Evolutionary conservation across 2,329 filamentous ascomycete species (phyloP).

Genomic region (Colletotrichum sp.): DNA sequence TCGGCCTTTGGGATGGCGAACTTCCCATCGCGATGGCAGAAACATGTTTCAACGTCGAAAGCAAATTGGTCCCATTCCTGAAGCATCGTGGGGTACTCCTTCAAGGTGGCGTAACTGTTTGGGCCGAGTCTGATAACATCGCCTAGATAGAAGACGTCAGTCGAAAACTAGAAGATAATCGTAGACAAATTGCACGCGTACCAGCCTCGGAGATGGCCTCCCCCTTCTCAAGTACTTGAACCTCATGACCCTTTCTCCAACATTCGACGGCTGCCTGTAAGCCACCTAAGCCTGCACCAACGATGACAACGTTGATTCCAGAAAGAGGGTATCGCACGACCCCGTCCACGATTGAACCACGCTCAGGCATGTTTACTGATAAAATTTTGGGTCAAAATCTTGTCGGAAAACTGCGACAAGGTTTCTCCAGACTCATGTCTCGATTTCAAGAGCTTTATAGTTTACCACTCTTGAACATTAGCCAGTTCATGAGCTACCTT

Average conservation of each 20-base stretch:
- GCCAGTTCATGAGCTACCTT: background rate
- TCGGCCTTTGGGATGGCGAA: background rate
- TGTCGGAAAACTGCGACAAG: background rate
- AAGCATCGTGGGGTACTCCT: background rate
- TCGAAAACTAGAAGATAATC: rapidly evolving
- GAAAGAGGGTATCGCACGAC: background rate
- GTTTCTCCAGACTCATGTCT: background rate
- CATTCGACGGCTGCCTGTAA: constrained; percentile 20
- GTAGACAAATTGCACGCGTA: background rate
- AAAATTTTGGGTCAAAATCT: rapidly evolving
- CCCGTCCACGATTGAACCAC: background rate
- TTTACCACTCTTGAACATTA: background rate
- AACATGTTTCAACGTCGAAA: background rate
- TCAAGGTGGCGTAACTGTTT: background rate
- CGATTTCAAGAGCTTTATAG: background rate
- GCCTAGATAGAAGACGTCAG: background rate
- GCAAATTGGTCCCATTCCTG: background rate
- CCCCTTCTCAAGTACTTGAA: constrained; percentile 18
- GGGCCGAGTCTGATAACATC: background rate
- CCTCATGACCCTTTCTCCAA: constrained; percentile 22
- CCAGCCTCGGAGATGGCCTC: background rate
- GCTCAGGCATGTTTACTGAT: background rate
- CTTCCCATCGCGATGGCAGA: background rate
- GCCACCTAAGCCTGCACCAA: constrained; percentile 18
- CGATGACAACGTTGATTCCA: constrained; percentile 15